Evolutionary conservation across 768 basidiomycete genomes (phyloP), one percentile per base, ranked within the genome.

Genomic region (Gloeopeniophorella convolvens): DNA sequence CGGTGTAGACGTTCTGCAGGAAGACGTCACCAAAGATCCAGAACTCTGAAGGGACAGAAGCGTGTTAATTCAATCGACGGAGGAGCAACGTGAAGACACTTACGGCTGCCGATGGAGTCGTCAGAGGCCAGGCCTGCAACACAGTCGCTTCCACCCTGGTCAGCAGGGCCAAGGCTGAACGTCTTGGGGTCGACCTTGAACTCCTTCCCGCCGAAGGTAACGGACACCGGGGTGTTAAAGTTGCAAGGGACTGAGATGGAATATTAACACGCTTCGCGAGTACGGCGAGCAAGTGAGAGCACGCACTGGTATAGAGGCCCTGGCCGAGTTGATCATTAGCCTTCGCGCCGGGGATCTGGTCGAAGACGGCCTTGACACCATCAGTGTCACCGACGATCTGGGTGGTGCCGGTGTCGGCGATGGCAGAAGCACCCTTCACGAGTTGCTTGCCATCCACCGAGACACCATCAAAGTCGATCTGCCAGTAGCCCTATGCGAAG

Each of bases 121-220:
- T 31, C 18, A 8, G 32, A 26, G 8, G 40, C 46, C 31, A 58
- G 28, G n/a, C 54, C 56, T 9, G 54, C 60, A 18, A 61, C 12
- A 48, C 60, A 61, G 43, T 45, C 40, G 8, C 15, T 12, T 12
- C 35, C 50, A 15, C 50, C 42, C 1, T 37, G 37, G n/a, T 67
- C 68, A 24, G 11, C 23, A 4, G 1, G n/a, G 28, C 50, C 50
- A n/a, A 71, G 57, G 57, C 67, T 71, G 60, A 61, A 50, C 10
- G 30, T 58, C 10, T 46, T 49, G 2, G 57, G 23, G 27, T 49
- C 41, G 50, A 71, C 56, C 1, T 46, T 18, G 57, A 65, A 68
- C 1, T 50, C 56, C 16, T 26, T 24, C 16, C 60, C 60, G 51
- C 61, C 62, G 58, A 71, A 66, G 4, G 57, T 48, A 47, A 72